These are phyloP conservation scores for Aegle marmelos DNA, from an alignment of 345 rosid species.

Conservation along the genomic window DNA sequence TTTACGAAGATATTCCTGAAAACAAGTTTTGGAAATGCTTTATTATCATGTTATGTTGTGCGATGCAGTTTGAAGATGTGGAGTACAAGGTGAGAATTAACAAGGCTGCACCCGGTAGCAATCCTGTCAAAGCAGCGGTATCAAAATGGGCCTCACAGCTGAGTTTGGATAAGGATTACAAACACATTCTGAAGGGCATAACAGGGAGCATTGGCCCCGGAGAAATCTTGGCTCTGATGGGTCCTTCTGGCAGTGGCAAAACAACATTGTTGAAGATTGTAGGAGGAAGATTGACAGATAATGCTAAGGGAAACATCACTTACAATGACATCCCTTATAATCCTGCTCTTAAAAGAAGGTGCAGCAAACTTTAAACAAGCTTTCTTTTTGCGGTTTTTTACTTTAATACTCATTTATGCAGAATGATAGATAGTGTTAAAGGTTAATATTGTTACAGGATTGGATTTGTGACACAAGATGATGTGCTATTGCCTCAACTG, in stretches of 20 bases:
- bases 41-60: background rate
- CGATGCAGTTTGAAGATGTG: slow-evolving; percentile 82
- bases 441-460: slow-evolving; percentile 44
- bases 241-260: slow-evolving; percentile 99
- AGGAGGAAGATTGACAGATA: slow-evolving; percentile 79
- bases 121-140: slow-evolving; percentile 63
- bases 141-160: slow-evolving; percentile 61
- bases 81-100: slow-evolving; percentile 63
- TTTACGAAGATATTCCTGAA: background rate
- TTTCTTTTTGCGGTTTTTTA: background rate
- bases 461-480: slow-evolving; percentile 97
- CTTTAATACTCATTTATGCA: background rate
- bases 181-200: slow-evolving; percentile 77
- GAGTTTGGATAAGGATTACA: slow-evolving; percentile 58
- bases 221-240: slow-evolving; percentile 91
- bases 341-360: slow-evolving; percentile 83
- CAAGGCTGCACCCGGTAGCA: slow-evolving; percentile 30
- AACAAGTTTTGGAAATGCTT: too few relatives aligned
- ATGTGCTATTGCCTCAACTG: slow-evolving; percentile 84
- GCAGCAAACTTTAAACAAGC: background rate
- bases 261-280: slow-evolving; percentile 83
- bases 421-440: background rate
- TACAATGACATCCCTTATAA: slow-evolving; percentile 75
- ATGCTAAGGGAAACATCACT: slow-evolving; percentile 68
- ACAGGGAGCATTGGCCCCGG: slow-evolving; percentile 92